phyloP scores from a whole-genome alignment of 306 rosid genomes.

The Adenanthera pavonina region DNA sequence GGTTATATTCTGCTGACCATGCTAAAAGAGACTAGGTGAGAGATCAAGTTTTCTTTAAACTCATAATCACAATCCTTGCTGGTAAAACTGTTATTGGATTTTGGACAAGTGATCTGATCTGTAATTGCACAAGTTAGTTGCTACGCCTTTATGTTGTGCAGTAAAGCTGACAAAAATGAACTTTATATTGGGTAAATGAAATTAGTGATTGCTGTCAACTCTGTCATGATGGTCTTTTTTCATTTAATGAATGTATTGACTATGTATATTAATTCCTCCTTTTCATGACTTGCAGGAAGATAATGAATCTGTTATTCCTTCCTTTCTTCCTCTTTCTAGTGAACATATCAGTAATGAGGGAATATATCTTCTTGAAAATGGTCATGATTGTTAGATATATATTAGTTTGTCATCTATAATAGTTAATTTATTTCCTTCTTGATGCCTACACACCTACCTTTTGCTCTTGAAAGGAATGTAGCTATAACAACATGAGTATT shows the following conservation, averaged over 20 bases:
- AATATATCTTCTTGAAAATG: slow-evolving; percentile 95
- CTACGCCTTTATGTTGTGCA: not conserved
- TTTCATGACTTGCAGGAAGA: slow-evolving; percentile 60
- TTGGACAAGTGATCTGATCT: not conserved
- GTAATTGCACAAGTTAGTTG: not conserved
- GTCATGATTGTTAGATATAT: slow-evolving; percentile 84
- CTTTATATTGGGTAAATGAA: slow-evolving; percentile 4
- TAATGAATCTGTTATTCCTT: slow-evolving; percentile 71
- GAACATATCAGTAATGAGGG: slow-evolving; percentile 84
- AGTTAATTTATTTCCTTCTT: no score
- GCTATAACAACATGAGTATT: no score
- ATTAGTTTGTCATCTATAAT: slow-evolving; percentile 43
- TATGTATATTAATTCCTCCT: not conserved
- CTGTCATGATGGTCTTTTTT: not conserved
- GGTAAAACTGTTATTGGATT: not conserved
- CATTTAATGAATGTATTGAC: slow-evolving; percentile 6
- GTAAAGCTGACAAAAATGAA: not conserved
- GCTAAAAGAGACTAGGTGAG: not conserved
- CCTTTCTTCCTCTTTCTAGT: slow-evolving; percentile 85
- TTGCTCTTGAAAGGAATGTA: no score
- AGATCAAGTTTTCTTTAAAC: slow-evolving; percentile 24
- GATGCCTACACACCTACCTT: no score
- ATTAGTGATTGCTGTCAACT: not conserved
- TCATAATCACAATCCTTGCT: slow-evolving; percentile 18
- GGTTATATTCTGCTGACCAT: not conserved